phyloP scores from a whole-genome alignment of 73 alveolate genomes.

The Symbiodinium pilosum region DNA sequence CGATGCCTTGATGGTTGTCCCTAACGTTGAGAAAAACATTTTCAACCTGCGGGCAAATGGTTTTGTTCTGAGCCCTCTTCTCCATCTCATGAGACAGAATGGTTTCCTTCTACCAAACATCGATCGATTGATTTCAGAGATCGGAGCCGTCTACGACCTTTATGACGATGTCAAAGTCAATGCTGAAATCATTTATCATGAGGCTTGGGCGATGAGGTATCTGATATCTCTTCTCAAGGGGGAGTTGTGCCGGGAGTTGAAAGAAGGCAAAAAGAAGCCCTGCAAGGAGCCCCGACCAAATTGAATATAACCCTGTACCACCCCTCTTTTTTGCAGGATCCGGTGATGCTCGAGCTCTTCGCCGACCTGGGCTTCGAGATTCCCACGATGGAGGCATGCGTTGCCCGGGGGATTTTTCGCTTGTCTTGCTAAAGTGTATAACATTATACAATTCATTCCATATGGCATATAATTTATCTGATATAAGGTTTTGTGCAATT shows the following conservation, averaged over 20 bases:
- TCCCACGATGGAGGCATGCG: no score
- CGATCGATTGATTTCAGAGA: neutral
- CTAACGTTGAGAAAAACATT: neutral
- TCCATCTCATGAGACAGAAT: neutral
- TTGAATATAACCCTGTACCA: neutral
- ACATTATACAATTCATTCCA: no score
- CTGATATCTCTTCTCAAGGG: neutral
- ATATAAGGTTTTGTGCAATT: no score
- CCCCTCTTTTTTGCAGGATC: neutral
- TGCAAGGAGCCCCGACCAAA: neutral
- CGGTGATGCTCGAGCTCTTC: neutral
- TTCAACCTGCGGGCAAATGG: neutral
- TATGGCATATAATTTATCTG: no score
- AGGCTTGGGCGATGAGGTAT: neutral
- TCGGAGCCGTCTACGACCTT: neutral
- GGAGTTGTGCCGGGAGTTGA: neutral
- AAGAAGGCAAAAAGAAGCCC: neutral
- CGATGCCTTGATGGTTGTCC: neutral
- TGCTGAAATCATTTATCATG: neutral
- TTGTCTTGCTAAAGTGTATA: no score
- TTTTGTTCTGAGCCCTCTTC: neutral
- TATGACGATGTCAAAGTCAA: neutral
- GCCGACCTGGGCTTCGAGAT: neutral
- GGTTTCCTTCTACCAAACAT: neutral
- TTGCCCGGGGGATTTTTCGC: no score